Conservation (phyloP, 495 filamentous ascomycete genomes). For the Saxophila tyrrhenica region DNA sequence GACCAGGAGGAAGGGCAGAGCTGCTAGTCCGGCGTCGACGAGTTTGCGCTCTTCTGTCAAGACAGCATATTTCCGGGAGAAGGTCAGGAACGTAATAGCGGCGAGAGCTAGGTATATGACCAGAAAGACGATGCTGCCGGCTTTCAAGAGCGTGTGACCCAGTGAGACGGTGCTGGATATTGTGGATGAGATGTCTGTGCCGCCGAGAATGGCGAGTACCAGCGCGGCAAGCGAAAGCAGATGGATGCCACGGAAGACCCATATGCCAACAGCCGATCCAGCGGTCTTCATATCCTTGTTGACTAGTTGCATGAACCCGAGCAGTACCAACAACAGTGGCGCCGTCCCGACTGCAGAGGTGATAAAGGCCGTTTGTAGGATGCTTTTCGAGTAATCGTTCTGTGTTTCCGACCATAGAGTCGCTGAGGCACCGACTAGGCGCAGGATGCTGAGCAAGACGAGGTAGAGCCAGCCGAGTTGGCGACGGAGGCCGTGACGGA, state of each 20-base stretch:
- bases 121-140: constrained; percentile 14
- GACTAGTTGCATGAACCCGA: constrained; percentile 15
- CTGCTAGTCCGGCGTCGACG: constrained; percentile 4
- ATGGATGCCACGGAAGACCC: constrained; percentile 12
- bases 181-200: constrained; percentile 1
- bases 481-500: constrained; percentile 16
- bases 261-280: not conserved
- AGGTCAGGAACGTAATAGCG: constrained; percentile 1
- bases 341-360: constrained; percentile 13
- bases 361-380: constrained; percentile 10
- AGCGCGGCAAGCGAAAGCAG: constrained; percentile 9
- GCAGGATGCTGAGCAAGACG: constrained; percentile 11
- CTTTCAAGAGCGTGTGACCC: constrained; percentile 6
- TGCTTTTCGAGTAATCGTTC: not conserved
- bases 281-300: constrained; percentile 7
- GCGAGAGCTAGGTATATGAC: constrained; percentile 10
- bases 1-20: constrained; percentile 16
- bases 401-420: constrained; percentile 7
- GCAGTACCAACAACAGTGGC: constrained; percentile 15
- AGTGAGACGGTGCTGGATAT: not conserved
- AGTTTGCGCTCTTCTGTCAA: constrained; percentile 8
- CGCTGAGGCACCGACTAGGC: constrained; percentile 10
- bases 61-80: not conserved
- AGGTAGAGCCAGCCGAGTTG: constrained; percentile 18
- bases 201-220: constrained; percentile 17